A percentile compares a stretch with the other conserved stretches of the same genome.
phyloP scores from a whole-genome alignment of 1,139 yeast species.

The Magnusiomyces sp. region DNA sequence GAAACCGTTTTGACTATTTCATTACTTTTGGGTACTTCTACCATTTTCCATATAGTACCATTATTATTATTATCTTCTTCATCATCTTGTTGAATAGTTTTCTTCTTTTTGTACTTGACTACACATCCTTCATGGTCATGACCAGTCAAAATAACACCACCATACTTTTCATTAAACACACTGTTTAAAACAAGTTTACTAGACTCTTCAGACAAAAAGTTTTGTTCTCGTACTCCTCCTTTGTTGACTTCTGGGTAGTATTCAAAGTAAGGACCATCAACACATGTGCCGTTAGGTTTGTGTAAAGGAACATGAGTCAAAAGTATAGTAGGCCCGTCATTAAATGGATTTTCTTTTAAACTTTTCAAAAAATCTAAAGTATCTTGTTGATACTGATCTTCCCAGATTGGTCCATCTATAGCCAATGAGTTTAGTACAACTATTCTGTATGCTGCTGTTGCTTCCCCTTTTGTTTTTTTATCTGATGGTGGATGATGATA shows the following conservation, averaged over 20 bases:
- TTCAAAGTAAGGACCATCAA: constrained; percentile 70
- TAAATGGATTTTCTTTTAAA: constrained; percentile 41
- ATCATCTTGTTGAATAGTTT: too few relatives aligned
- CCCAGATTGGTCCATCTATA: constrained; percentile 84
- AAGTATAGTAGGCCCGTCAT: constrained; percentile 71
- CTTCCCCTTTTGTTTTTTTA: too few relatives aligned
- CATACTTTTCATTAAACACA: constrained; percentile 47
- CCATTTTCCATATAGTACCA: constrained; percentile 14
- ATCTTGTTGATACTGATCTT: constrained; percentile 54
- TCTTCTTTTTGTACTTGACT: not conserved
- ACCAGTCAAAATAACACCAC: constrained; percentile 80
- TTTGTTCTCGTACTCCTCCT: constrained; percentile 74
- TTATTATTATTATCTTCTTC: too few relatives aligned
- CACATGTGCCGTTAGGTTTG: constrained; percentile 71
- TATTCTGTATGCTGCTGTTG: constrained; percentile 67
- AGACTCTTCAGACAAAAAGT: constrained; percentile 63
- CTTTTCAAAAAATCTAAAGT: constrained; percentile 67
- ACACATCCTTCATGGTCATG: constrained; percentile 97
- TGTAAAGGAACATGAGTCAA: constrained; percentile 86
- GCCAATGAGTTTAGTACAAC: constrained; percentile 79
- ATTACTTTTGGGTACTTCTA: constrained; percentile 3
- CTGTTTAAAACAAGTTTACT: constrained; percentile 59
- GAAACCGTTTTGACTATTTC: too few relatives aligned
- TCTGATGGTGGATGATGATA: too few relatives aligned
- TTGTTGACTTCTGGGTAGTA: constrained; percentile 49